phyloP scores from a whole-genome alignment of 768 basidiomycete genomes.

The Tylopilus sp. region DNA sequence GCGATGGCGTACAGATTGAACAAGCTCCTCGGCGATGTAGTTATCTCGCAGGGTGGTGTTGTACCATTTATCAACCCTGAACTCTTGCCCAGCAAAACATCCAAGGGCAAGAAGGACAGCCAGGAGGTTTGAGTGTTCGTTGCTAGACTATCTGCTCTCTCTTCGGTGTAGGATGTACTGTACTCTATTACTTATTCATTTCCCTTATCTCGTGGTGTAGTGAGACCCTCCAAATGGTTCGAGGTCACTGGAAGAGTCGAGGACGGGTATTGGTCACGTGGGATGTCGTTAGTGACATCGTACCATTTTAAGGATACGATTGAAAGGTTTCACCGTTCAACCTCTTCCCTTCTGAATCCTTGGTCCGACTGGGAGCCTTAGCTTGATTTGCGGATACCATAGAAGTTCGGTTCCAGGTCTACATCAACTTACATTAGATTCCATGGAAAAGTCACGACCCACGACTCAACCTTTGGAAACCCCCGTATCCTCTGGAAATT shows the following conservation, averaged over 20 bases:
- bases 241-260: too few species aligned
- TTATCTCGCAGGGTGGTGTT: constrained; percentile 64
- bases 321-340: background rate
- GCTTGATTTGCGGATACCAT: background rate
- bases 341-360: background rate
- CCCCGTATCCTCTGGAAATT: background rate
- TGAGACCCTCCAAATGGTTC: too few species aligned
- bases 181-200: constrained; percentile 32
- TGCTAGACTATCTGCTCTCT: constrained; percentile 16
- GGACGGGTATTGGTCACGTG: background rate
- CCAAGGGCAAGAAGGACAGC: constrained; percentile 50
- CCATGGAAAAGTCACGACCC: constrained; percentile 19
- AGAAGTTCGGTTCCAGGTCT: background rate
- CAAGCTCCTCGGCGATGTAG: constrained; percentile 43
- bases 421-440: background rate
- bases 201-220: constrained; percentile 1
- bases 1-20: constrained; percentile 29
- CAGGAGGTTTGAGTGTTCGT: constrained; percentile 40
- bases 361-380: background rate
- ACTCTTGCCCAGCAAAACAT: constrained; percentile 51
- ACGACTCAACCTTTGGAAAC: background rate
- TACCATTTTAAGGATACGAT: background rate
- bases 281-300: background rate
- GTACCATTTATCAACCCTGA: constrained; percentile 50
- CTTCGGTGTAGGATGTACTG: constrained; percentile 29